A percentile compares a stretch with the other conserved stretches of the same genome.
Evolutionary conservation across 2,329 filamentous ascomycete species (phyloP).

Genomic region (Trichophyton benhamiae): DNA sequence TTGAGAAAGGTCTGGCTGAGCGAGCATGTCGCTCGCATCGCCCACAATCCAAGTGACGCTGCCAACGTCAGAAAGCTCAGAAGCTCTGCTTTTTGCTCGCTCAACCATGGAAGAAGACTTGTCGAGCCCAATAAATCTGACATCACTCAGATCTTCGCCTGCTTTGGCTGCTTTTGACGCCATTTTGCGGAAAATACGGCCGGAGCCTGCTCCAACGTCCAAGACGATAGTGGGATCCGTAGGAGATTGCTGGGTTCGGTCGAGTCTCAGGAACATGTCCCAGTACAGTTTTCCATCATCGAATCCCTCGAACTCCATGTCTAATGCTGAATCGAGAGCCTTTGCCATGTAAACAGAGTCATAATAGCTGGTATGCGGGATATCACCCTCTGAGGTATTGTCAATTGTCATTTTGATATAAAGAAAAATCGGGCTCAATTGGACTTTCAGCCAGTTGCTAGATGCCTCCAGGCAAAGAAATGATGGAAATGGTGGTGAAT

Average conservation of each 20-base stretch:
- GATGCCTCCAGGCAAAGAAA: too few species aligned
- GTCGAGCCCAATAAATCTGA: neutral
- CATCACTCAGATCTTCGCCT: neutral
- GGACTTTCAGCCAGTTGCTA: neutral
- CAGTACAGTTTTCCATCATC: neutral
- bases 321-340: neutral
- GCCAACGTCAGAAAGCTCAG: neutral
- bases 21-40: neutral
- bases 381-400: neutral
- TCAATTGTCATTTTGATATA: neutral
- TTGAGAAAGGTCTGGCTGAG: neutral
- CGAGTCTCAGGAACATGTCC: neutral
- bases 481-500: too few species aligned
- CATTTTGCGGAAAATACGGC: neutral
- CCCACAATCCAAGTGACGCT: neutral
- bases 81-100: neutral
- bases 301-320: neutral
- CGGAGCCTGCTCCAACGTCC: neutral
- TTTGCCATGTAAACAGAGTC: neutral
- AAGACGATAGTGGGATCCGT: neutral
- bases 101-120: neutral
- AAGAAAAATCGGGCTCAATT: neutral
- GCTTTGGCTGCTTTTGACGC: neutral
- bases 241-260: neutral
- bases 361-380: neutral